These are phyloP conservation scores for Rhizophlyctis rosea DNA, from an alignment of 192 early-diverging fungal genomes.

Conservation along the genomic window DNA sequence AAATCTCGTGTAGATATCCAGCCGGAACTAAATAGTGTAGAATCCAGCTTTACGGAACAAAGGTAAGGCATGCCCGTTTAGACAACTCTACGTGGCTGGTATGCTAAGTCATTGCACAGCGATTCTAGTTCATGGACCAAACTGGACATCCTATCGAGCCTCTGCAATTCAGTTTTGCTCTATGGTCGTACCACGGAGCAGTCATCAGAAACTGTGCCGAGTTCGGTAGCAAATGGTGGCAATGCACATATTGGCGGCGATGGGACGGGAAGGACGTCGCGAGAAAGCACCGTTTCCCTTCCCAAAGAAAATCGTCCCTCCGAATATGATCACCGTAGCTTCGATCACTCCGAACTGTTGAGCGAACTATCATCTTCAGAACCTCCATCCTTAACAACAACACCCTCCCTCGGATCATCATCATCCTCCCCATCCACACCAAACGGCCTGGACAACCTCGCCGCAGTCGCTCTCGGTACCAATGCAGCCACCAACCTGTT, in stretches of 20 bases:
- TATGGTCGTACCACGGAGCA: too few relatives aligned
- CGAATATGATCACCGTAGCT: slow-evolving; percentile 28
- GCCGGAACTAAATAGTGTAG: neutral
- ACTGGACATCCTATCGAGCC: slow-evolving; percentile 27
- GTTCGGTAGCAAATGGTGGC: neutral
- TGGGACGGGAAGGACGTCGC: neutral
- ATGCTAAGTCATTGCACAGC: neutral
- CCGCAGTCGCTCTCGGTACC: neutral
- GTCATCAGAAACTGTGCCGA: slow-evolving; percentile 1
- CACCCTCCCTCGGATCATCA: neutral
- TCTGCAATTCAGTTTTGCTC: slow-evolving; percentile 28
- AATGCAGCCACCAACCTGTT: neutral
- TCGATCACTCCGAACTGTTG: slow-evolving; percentile 21
- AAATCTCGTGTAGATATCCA: neutral
- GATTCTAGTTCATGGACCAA: slow-evolving; percentile 9
- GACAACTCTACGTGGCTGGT: neutral
- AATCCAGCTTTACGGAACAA: neutral
- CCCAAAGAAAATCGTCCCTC: slow-evolving; percentile 1
- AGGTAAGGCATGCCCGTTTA: neutral
- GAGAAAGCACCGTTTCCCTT: neutral
- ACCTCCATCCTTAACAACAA: neutral
- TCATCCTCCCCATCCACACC: neutral
- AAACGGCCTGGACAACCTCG: neutral
- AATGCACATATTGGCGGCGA: slow-evolving; percentile 1
- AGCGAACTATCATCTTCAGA: slow-evolving; percentile 1